These are phyloP conservation scores for Talaromyces funiculosus DNA, from an alignment of 2,329 filamentous ascomycete genomes.

Conservation along the genomic window DNA sequence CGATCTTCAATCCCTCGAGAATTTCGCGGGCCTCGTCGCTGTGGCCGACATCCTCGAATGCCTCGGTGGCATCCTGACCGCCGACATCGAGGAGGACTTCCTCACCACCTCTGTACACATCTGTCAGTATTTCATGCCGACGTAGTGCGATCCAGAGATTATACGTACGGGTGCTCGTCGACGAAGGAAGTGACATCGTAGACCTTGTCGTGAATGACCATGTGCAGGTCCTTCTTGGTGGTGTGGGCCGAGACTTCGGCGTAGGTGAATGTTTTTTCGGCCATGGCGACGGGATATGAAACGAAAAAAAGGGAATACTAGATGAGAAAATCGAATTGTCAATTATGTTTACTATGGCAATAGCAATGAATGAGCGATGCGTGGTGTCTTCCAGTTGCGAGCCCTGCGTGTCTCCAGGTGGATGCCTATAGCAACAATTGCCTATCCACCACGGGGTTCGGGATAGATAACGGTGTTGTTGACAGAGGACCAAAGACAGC, in stretches of 20 bases:
- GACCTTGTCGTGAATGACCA: constrained; percentile 94
- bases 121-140: background rate
- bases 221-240: constrained; percentile 84
- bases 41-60: constrained; percentile 98
- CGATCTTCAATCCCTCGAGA: constrained; percentile 69
- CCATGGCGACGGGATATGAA: constrained; percentile 39
- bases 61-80: constrained; percentile 93
- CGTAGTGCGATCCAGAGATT: background rate
- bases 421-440: background rate
- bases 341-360: background rate
- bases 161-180: constrained; percentile 85
- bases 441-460: background rate
- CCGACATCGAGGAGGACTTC: constrained; percentile 95
- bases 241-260: constrained; percentile 79
- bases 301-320: background rate
- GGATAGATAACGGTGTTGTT: background rate
- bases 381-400: background rate
- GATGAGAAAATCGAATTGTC: background rate
- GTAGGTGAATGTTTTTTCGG: constrained; percentile 62
- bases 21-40: constrained; percentile 97
- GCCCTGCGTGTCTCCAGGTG: too few species aligned
- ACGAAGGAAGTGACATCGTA: constrained; percentile 86
- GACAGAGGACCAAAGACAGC: background rate
- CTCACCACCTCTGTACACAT: constrained; percentile 75
- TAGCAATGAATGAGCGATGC: background rate